phyloP scores from a whole-genome alignment of 176 grass and related monocot species.

The Chrysopogon serrulatus region DNA sequence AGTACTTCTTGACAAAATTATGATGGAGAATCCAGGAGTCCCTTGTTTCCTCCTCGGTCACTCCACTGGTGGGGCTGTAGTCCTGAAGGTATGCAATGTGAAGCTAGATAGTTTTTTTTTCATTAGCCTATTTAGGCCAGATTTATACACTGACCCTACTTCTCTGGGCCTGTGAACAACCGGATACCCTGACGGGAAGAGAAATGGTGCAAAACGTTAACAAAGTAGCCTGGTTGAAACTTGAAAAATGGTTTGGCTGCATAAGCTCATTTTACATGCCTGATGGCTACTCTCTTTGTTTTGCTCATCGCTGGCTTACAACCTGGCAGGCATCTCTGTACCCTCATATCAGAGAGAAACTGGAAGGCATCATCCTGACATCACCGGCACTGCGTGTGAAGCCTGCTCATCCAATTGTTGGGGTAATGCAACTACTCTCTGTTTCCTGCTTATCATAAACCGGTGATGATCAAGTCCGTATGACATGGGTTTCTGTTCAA shows the following conservation, averaged over 20 bases:
- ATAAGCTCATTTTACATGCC: slow-evolving; percentile 20
- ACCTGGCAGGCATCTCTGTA: slow-evolving; percentile 70
- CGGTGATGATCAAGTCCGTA: background rate
- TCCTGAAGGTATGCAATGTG: slow-evolving; percentile 65
- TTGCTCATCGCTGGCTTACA: slow-evolving; percentile 9
- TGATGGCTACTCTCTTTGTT: background rate
- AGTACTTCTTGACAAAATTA: slow-evolving; percentile 74
- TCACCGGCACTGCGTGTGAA: slow-evolving; percentile 93
- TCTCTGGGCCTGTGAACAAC: slow-evolving; percentile 46
- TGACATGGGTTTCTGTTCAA: background rate
- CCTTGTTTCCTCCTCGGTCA: slow-evolving; percentile 96
- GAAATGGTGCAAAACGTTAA: slow-evolving; percentile 51
- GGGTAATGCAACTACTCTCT: slow-evolving; percentile 52
- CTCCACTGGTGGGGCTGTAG: slow-evolving; percentile 87
- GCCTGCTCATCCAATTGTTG: slow-evolving; percentile 93
- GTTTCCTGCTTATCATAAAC: background rate
- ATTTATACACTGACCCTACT: slow-evolving; percentile 52
- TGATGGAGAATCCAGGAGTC: slow-evolving; percentile 54
- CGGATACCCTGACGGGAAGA: slow-evolving; percentile 30
- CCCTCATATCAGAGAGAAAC: slow-evolving; percentile 52
- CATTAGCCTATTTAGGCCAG: slow-evolving; percentile 31
- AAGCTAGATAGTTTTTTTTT: background rate
- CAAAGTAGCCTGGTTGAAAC: slow-evolving; percentile 37
- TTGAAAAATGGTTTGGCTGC: slow-evolving; percentile 32
- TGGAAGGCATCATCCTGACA: slow-evolving; percentile 91